Base-by-base conservation (phyloP, 164 flowering plant genomes). In the Umbellularia californica region DNA sequence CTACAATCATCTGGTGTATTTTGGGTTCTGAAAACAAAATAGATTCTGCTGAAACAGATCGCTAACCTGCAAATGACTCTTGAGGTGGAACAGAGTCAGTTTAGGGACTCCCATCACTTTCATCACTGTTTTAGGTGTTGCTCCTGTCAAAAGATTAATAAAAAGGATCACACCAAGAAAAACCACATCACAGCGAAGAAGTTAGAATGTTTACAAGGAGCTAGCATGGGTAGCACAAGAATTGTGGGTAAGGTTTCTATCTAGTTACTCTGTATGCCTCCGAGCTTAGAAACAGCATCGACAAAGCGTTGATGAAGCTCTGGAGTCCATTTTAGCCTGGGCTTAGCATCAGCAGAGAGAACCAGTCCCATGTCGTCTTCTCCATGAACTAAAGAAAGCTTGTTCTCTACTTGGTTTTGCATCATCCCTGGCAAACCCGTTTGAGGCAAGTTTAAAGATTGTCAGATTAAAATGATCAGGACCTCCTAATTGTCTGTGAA, bases 111-210 rank as follows among this genome's bases (percentile, higher is more conserved):
- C 90, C 97, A 95, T 95, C 71, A 84, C 77, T 76, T 89, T 89
- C 98, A 90, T 90, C 85, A 95, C 79, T 74, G 91, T 81, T 82
- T 92, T 95, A 9, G 99, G 99, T 69, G 99, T 95, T 62, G 98
- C 99, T 80, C 89, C 98, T 95, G 88, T 75, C 71, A 78, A 77
- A 69, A 77, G 5, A 79, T 41, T 9, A 9, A 41, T 64, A 50
- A 67, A 75, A 23, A 51, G 23, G 60, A 23, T 50, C 9, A 28
- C 20, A 33, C 23, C 25, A 50, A 60, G 25, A 72, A 12, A 17
- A 58, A 9, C 28, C 50, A 33, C 50, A 28, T 68, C 51, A 65
- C 3, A 52, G 14, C 55, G 50, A 33, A 65, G 35, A 55, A 55
- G 20, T 55, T 14, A 55, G 17, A 55, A n/a, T 25, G 33, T 27